A percentile compares a stretch with the other conserved stretches of the same genome.
phyloP scores from a whole-genome alignment of 2,329 filamentous ascomycete species.

The Colletotrichum nymphaeae region DNA sequence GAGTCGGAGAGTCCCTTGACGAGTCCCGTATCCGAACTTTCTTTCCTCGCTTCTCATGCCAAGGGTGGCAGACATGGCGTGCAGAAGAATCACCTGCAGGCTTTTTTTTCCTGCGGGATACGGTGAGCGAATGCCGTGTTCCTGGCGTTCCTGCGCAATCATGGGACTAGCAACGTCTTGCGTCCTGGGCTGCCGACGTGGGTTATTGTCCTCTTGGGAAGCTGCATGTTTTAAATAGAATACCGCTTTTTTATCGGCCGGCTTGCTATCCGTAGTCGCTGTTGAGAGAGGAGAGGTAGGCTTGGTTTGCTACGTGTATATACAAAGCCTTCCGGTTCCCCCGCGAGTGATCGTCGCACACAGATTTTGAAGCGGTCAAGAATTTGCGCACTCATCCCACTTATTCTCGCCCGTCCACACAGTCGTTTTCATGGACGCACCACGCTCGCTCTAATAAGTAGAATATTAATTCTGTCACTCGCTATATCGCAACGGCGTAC shows the following conservation, averaged over 20 bases:
- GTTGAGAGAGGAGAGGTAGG: neutral
- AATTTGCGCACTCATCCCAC: neutral
- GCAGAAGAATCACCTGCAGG: constrained; percentile 21
- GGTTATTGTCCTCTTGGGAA: neutral
- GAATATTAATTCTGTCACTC: constrained; percentile 2
- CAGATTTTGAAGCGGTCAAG: constrained; percentile 3
- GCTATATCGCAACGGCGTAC: neutral
- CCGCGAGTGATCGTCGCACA: neutral
- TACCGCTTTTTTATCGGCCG: neutral
- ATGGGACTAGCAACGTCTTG: neutral
- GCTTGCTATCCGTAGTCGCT: neutral
- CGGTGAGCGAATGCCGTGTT: constrained; percentile 23
- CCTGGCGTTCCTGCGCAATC: constrained; percentile 26
- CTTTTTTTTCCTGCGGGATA: neutral
- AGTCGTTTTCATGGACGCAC: constrained; percentile 11
- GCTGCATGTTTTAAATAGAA: constrained; percentile 31
- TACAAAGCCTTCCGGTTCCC: constrained; percentile 20
- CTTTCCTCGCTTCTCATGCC: constrained; percentile 4
- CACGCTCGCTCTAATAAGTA: constrained; percentile 17
- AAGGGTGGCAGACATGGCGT: constrained; percentile 22
- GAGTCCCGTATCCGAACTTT: constrained; percentile 21
- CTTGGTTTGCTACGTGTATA: neutral
- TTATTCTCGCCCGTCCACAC: neutral
- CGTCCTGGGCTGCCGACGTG: neutral
- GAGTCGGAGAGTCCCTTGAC: neutral